phyloP scores from a whole-genome alignment of 2,329 filamentous ascomycete genomes.

The Botrytis squamosa region DNA sequence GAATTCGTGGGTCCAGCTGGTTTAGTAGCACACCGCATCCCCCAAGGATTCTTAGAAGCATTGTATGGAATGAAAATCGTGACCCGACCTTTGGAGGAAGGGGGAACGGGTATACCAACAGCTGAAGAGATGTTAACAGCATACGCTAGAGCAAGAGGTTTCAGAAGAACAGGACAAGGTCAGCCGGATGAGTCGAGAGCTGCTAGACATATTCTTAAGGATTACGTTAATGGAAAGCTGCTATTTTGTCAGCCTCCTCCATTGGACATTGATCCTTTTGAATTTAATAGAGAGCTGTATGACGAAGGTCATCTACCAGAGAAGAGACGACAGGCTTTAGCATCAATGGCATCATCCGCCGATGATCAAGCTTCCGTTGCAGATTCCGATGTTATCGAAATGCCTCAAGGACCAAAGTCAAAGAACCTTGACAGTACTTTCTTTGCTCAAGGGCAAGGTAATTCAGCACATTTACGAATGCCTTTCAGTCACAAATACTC shows the following conservation, averaged over 20 bases:
- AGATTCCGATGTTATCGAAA: constrained; percentile 50
- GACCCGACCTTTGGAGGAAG: constrained; percentile 80
- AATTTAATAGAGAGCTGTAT: constrained; percentile 90
- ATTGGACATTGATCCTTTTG: constrained; percentile 62
- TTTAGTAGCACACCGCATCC: constrained; percentile 81
- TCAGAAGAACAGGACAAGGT: constrained; percentile 83
- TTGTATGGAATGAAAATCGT: constrained; percentile 90
- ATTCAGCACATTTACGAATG: constrained; percentile 65
- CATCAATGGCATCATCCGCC: constrained; percentile 39
- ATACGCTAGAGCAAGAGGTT: constrained; percentile 86
- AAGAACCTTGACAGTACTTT: constrained; percentile 82
- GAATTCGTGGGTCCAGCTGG: constrained; percentile 86
- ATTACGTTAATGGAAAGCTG: constrained; percentile 95
- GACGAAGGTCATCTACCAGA: constrained; percentile 77
- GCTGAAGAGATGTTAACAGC: constrained; percentile 80
- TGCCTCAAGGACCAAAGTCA: constrained; percentile 69
- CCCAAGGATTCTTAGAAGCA: constrained; percentile 84
- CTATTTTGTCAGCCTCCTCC: constrained; percentile 90
- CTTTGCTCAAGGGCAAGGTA: constrained; percentile 66
- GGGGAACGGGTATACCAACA: constrained; percentile 83
- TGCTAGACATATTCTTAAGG: constrained; percentile 85
- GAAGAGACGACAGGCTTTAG: constrained; percentile 69
- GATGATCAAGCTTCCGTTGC: constrained; percentile 43
- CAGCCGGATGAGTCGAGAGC: constrained; percentile 93
- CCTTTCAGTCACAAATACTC: constrained; percentile 91